Evolutionary conservation across 352 stramenopile species (phyloP), one percentile per base, ranked within the genome.

Genomic region (Pythium sukuiense): DNA sequence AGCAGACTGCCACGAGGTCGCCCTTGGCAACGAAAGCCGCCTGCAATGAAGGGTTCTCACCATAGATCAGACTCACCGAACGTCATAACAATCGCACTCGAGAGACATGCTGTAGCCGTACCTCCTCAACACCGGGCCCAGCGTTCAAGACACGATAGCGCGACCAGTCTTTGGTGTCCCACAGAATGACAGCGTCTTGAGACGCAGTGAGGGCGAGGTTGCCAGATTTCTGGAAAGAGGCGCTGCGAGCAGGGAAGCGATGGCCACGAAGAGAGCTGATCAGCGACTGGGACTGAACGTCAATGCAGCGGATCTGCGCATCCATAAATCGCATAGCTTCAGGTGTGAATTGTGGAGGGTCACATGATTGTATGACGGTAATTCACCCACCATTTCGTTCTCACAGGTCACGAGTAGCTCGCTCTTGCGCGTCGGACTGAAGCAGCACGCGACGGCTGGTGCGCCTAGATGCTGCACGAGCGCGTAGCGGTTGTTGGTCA

Each of bases 321-420:
- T 37, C 6, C 32, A 37, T 9, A 37, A 37, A 37, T 37, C 6
- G 37, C 12, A 45, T 5, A 45, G 20, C 20, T 24, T 24, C 20
- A 24, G 20, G 20, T 24, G 20, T 24, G 20, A 24, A 24, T 24
- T 24, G 20, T 24, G 20, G 20, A 24, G 20, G 20, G 20, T 24
- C 20, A 24, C 20, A 24, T 24, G 20, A 24, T 24, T 24, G 20
- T 24, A 24, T 24, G 20, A 24, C 20, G 20, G 20, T 24, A 24
- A 0, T 24, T 45, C 37, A 45, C 72, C 52, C 43, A 92, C 83
- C 65, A 72, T 88, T 66, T 91, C 77, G 73, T 93, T 88, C 71
- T 95, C 87, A 69, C 87, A 93, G 7, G 85, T 91, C 45, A 95
- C 80, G 20, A 93, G 81, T 56, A 93, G 67, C 65, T 95, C 87